Percentiles rank a stretch among this genome's conserved stretches.
These are phyloP conservation scores for Rhizophagus prolifer DNA, from an alignment of 192 early-diverging fungal species.

Conservation along the genomic window DNA sequence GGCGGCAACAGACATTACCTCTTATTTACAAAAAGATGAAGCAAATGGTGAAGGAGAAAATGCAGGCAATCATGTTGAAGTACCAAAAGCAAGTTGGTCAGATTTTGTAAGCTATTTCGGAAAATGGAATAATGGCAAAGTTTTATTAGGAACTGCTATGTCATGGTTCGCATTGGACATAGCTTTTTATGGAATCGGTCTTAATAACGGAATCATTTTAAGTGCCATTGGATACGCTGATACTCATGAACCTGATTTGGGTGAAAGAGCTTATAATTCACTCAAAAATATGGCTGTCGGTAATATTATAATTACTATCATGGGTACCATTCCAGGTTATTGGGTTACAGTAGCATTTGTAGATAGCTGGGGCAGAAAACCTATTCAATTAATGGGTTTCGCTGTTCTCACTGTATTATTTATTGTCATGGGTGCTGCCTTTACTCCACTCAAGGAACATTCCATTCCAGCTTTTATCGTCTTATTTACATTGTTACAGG, in stretches of 20 bases:
- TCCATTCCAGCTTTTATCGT: no score
- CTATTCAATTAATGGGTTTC: slow-evolving; percentile 93
- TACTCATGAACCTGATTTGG: slow-evolving; percentile 42
- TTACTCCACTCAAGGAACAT: no score
- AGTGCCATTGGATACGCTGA: slow-evolving; percentile 64
- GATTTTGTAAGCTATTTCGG: slow-evolving; percentile 77
- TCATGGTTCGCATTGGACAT: slow-evolving; percentile 79
- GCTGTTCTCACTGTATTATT: slow-evolving; percentile 68
- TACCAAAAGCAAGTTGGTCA: slow-evolving; percentile 43
- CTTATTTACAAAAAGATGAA: slow-evolving; percentile 45
- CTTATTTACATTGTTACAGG: no score
- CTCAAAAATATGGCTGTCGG: slow-evolving; percentile 63
- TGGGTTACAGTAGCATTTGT: slow-evolving; percentile 90
- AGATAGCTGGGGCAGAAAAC: slow-evolving; percentile 85
- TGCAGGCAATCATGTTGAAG: slow-evolving; percentile 19
- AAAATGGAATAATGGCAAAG: slow-evolving; percentile 76
- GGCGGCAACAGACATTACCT: slow-evolving; percentile 44
- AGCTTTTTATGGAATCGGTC: slow-evolving; percentile 83
- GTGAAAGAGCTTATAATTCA: slow-evolving; percentile 40
- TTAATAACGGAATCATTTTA: slow-evolving; percentile 76
- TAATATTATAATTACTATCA: slow-evolving; percentile 85
- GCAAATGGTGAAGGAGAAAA: slow-evolving; percentile 40
- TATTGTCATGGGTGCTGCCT: slow-evolving; percentile 63
- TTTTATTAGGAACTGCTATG: slow-evolving; percentile 72
- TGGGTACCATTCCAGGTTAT: slow-evolving; percentile 92